Conservation (phyloP, 805 yeast genomes). For the Scheffersomyces coipomensis region DNA sequence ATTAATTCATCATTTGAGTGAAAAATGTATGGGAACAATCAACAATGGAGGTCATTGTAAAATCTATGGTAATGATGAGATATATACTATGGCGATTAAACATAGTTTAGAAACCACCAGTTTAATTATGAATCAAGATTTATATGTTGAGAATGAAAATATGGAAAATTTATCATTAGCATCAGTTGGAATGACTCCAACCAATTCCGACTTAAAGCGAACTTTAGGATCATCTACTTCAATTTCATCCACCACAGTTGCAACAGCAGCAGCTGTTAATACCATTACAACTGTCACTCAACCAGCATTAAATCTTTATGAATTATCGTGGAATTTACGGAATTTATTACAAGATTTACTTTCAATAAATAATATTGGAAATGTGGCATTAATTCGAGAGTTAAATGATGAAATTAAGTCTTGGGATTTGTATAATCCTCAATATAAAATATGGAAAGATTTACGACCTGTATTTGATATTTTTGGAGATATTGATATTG, state of each 20-base stretch:
- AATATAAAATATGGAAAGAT: neutral
- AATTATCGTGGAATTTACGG: conserved; percentile 39
- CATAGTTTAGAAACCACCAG: conserved; percentile 38
- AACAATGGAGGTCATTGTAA: conserved; percentile 26
- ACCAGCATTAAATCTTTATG: conserved; percentile 12
- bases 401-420: conserved; percentile 20
- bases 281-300: neutral
- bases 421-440: conserved; percentile 25
- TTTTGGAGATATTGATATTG: conserved; percentile 27
- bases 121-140: conserved; percentile 15
- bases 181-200: too few species aligned
- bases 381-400: conserved; percentile 18
- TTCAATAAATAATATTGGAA: conserved; percentile 27
- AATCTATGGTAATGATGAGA: conserved; percentile 18
- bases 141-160: conserved; percentile 6
- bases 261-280: too few species aligned
- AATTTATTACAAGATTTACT: conserved; percentile 35
- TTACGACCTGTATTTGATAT: conserved; percentile 20
- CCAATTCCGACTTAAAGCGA: too few species aligned
- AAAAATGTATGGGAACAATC: conserved; percentile 22
- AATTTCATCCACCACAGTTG: too few species aligned
- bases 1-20: conserved; percentile 27
- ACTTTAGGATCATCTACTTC: too few species aligned
- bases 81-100: conserved; percentile 28
- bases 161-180: conserved; percentile 1